A percentile compares a stretch with the other conserved stretches of the same genome.
These are phyloP conservation scores for Coniochaeta sp. DNA, from an alignment of 2,329 filamentous ascomycete species.

Conservation along the genomic window DNA sequence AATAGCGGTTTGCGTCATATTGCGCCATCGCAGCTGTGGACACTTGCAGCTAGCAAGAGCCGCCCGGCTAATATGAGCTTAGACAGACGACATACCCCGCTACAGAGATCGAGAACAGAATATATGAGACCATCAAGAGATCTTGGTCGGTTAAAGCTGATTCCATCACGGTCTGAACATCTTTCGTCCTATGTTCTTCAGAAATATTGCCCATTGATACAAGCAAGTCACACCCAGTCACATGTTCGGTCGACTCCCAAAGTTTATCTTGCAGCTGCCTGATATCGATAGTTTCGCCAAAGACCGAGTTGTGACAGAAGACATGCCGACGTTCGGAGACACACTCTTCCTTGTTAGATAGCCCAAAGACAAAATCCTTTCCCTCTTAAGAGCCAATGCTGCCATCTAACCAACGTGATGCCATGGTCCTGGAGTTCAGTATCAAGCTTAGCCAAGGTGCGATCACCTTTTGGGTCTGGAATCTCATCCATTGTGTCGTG, in stretches of 20 bases:
- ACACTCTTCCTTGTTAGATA: neutral
- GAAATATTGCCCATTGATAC: neutral
- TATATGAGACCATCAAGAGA: neutral
- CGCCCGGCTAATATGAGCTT: neutral
- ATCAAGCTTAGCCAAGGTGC: neutral
- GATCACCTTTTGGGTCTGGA: neutral
- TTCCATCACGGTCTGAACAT: neutral
- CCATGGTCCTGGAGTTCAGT: neutral
- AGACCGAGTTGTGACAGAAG: neutral
- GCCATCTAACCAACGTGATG: neutral
- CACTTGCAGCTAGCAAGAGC: neutral
- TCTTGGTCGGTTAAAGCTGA: neutral
- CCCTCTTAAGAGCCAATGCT: no score
- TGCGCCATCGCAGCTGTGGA: neutral
- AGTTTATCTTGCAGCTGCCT: neutral
- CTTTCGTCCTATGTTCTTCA: neutral
- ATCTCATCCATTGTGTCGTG: neutral
- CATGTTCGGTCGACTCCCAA: neutral
- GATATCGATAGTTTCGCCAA: neutral
- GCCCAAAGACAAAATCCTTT: neutral
- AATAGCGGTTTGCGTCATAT: slow-evolving; percentile 3
- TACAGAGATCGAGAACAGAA: neutral
- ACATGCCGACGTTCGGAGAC: neutral
- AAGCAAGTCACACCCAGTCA: neutral
- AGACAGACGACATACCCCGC: neutral